A percentile compares a stretch with the other conserved stretches of the same genome.
Conservation (phyloP, 2,329 filamentous ascomycete species). For the Colletotrichum tropicicola region DNA sequence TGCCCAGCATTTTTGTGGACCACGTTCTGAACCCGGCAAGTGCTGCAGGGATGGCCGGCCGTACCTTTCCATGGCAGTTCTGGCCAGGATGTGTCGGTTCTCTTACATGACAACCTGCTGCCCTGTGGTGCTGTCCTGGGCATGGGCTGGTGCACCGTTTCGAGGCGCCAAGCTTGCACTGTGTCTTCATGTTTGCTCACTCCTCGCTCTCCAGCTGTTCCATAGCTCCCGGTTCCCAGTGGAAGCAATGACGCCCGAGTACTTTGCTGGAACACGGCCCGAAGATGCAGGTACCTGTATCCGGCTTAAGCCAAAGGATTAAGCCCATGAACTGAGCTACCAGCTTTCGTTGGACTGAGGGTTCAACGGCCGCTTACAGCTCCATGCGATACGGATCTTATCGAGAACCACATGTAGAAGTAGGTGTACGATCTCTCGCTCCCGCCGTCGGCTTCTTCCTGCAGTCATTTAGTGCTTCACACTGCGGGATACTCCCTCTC, state of each 20-base stretch:
- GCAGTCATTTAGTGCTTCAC: too few species aligned
- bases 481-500: not conserved
- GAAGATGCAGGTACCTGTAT: slow-evolving; percentile 12
- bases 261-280: not conserved
- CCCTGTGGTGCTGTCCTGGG: too few species aligned
- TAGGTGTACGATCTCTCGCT: not conserved
- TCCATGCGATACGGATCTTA: not conserved
- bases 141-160: too few species aligned
- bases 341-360: not conserved
- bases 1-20: slow-evolving; percentile 1
- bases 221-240: too few species aligned
- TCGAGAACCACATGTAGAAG: not conserved
- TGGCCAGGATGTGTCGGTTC: not conserved
- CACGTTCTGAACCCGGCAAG: not conserved
- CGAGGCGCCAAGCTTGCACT: not conserved
- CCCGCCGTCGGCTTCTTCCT: not conserved
- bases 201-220: too few species aligned
- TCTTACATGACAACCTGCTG: too few species aligned
- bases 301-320: not conserved
- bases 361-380: slow-evolving; percentile 4
- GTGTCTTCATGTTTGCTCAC: not conserved
- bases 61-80: not conserved
- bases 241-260: too few species aligned
- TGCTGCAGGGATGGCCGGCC: not conserved
- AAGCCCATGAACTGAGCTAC: not conserved